Conservation (phyloP, 2,329 filamentous ascomycete genomes). For the Diatrype stigma region DNA sequence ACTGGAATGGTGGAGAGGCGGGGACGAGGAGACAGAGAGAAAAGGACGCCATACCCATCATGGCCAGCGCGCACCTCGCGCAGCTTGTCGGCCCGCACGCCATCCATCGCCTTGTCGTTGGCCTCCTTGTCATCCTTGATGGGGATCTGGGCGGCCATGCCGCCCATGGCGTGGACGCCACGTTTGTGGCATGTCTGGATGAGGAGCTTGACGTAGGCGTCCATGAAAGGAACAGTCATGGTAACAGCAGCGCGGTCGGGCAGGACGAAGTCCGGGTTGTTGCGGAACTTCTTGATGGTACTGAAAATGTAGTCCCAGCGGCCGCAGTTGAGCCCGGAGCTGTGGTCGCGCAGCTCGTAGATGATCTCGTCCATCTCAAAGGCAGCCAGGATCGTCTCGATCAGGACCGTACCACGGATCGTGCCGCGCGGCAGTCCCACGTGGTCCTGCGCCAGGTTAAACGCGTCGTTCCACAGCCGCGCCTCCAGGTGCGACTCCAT, state of each 20-base stretch:
- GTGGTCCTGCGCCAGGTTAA: constrained; percentile 93
- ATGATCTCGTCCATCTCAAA: constrained; percentile 99
- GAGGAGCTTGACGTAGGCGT: constrained; percentile 91
- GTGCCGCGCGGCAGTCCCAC: constrained; percentile 85
- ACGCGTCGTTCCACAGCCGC: constrained; percentile 95
- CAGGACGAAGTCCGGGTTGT: constrained; percentile 88
- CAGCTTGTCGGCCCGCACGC: constrained; percentile 90
- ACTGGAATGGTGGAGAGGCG: not conserved
- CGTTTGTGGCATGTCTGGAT: constrained; percentile 98
- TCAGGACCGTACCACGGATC: constrained; percentile 90
- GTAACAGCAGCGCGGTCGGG: constrained; percentile 88
- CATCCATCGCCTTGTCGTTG: constrained; percentile 92
- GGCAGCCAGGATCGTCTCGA: constrained; percentile 95
- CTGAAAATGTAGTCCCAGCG: constrained; percentile 99
- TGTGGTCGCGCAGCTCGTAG: constrained; percentile 96
- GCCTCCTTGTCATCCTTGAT: constrained; percentile 92
- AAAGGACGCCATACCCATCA: constrained; percentile 61
- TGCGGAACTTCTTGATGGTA: constrained; percentile 98
- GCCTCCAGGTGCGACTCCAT: constrained; percentile 98
- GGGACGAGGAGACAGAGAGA: not conserved
- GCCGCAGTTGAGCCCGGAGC: constrained; percentile 93
- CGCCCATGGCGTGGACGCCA: constrained; percentile 97
- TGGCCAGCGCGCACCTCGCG: constrained; percentile 93
- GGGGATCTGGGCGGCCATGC: constrained; percentile 98
- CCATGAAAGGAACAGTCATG: constrained; percentile 98